Evolutionary conservation across 345 rosid genomes (phyloP).

Genomic region (Aethionema arabicum): DNA sequence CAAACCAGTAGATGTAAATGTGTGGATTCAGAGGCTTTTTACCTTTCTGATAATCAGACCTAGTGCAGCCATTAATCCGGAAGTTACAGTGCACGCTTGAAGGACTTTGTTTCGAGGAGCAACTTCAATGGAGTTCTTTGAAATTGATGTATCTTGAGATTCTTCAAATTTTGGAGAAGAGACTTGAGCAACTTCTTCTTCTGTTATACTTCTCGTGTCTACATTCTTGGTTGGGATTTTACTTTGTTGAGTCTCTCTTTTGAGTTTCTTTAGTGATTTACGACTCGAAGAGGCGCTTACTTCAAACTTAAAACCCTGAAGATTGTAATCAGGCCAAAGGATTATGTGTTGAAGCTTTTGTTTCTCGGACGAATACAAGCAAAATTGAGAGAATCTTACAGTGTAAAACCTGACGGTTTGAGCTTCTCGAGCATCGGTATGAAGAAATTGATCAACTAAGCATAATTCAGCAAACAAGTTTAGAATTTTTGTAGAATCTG

Average conservation of each 20-base stretch:
- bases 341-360: not conserved
- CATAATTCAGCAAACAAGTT: slow-evolving; percentile 12
- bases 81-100: slow-evolving; percentile 70
- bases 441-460: slow-evolving; percentile 8
- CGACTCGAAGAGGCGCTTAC: slow-evolving; percentile 40
- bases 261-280: slow-evolving; percentile 51
- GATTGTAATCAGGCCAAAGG: slow-evolving; percentile 1
- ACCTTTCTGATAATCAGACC: slow-evolving; percentile 75
- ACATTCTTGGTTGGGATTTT: slow-evolving; percentile 25
- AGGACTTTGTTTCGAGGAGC: slow-evolving; percentile 74
- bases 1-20: slow-evolving; percentile 7
- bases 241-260: slow-evolving; percentile 30
- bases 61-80: slow-evolving; percentile 66
- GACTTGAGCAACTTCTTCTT: slow-evolving; percentile 32
- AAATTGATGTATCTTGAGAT: slow-evolving; percentile 26
- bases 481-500: slow-evolving; percentile 17
- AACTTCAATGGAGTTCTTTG: slow-evolving; percentile 25
- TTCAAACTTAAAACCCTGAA: slow-evolving; percentile 38
- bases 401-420: slow-evolving; percentile 14
- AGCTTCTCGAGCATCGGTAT: slow-evolving; percentile 13
- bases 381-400: slow-evolving; percentile 36
- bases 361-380: not conserved
- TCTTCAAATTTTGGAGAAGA: slow-evolving; percentile 32
- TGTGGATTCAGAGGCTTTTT: not conserved
- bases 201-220: slow-evolving; percentile 27